Evolutionary conservation across 148 eudicot genomes (phyloP), one percentile per base, ranked within the genome.

Genomic region (Euryodendron excelsum): DNA sequence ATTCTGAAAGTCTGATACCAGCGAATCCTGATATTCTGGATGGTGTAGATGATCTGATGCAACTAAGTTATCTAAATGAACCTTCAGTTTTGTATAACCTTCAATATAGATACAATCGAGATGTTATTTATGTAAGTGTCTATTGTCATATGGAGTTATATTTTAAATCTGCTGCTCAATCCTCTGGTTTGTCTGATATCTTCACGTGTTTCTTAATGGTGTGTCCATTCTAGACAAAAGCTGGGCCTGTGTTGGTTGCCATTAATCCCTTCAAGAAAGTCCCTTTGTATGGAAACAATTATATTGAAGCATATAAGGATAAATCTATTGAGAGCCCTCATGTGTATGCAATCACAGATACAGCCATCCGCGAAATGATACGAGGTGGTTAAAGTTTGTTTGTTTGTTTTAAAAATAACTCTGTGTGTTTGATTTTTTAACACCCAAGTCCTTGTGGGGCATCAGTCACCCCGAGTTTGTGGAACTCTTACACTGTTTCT

Each of bases 11-110:
- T 76, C 84, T 96, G 56, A 72, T 91, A 71, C 92, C 97, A 52
- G 98, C 99, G 64, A 96, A 96, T 79, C 99, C 99, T 53, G 93
- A 90, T 85, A 92, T 96, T 61, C 94, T 96, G 79, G 95, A 96
- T 79, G 98, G 98, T 1, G 98, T 96, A 31, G 98, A 93, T 82
- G 97, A 96, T 88, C 96, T 96, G 74, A 89, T 93, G 94, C 99
- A 96, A 85, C 87, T 96, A 67, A 96, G 99, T 84, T 96, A 88
- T 84, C 82, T 96, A 52, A 88, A 86, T 80, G 99, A 96, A 67
- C 99, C 99, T 64, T 88, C 99, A 56, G 98, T 96, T 14, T 86
- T 96, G 25, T 86, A 93, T 87, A 93, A 96, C 86, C 94, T 96
- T 80, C 91, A 92, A 73, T 92, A 89, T 77, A 86, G 99, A 93